Percentiles rank a stretch among this genome's conserved stretches.
Evolutionary conservation across 768 basidiomycete species (phyloP).

Genomic region (Tulasnella sp.): DNA sequence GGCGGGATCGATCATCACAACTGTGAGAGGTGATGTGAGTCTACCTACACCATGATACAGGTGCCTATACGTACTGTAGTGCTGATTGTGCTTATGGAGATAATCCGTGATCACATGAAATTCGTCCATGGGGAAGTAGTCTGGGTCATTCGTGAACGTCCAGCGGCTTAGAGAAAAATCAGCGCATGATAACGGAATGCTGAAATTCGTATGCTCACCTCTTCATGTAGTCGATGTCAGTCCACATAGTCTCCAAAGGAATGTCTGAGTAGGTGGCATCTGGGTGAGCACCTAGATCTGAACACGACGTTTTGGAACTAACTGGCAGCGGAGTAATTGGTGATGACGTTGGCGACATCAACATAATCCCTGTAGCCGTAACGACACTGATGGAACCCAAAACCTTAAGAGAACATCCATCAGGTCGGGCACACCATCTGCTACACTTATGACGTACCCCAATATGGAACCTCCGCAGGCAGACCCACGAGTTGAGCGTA

Average conservation of each 20-base stretch:
- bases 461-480: conserved; percentile 63
- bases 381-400: conserved; percentile 61
- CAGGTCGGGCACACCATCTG: background rate
- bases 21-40: conserved; percentile 25
- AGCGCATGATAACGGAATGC: background rate
- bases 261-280: conserved; percentile 29
- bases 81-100: conserved; percentile 47
- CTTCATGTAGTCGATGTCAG: conserved; percentile 26
- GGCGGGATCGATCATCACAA: conserved; percentile 65
- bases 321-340: conserved; percentile 44
- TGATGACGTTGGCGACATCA: conserved; percentile 43
- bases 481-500: conserved; percentile 54
- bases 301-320: background rate
- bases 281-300: background rate
- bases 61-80: conserved; percentile 35
- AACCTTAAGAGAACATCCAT: conserved; percentile 18
- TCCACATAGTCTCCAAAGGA: conserved; percentile 62
- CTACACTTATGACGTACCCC: conserved; percentile 30
- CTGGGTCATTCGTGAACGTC: conserved; percentile 55
- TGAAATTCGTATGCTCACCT: background rate
- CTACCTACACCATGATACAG: background rate
- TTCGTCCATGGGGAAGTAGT: conserved; percentile 49
- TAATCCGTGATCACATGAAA: conserved; percentile 56
- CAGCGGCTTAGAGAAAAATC: conserved; percentile 26
- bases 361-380: conserved; percentile 48